A percentile compares a stretch with the other conserved stretches of the same genome.
phyloP scores from a whole-genome alignment of 2,329 filamentous ascomycete species.

The Alternaria panax region DNA sequence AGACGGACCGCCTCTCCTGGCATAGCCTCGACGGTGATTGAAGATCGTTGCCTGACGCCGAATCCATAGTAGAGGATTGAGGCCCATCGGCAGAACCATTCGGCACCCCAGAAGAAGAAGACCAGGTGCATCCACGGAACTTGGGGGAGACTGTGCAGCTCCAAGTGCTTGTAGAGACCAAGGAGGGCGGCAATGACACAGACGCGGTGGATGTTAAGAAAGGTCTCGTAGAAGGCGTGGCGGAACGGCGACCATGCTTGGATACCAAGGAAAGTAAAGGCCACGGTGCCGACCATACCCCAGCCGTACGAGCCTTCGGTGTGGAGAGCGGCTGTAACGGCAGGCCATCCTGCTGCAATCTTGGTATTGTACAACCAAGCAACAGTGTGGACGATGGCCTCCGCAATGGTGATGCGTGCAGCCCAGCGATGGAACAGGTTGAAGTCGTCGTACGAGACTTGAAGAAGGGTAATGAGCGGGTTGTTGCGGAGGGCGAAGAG shows the following conservation, averaged over 20 bases:
- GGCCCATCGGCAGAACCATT: conserved; percentile 61
- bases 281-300: conserved; percentile 66
- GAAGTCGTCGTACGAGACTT: conserved; percentile 95
- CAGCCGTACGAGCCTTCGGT: conserved; percentile 69
- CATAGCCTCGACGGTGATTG: conserved; percentile 65
- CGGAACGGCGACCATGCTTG: conserved; percentile 79
- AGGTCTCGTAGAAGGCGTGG: conserved; percentile 97
- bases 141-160: conserved; percentile 71
- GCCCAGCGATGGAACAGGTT: conserved; percentile 89
- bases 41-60: conserved; percentile 59
- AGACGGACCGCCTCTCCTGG: conserved; percentile 67
- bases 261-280: conserved; percentile 71
- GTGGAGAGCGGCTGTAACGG: conserved; percentile 62
- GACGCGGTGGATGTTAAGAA: conserved; percentile 84
- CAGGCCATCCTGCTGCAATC: conserved; percentile 67
- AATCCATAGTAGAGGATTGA: conserved; percentile 64
- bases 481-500: conserved; percentile 93
- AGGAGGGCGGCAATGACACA: conserved; percentile 72
- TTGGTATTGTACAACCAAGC: conserved; percentile 75
- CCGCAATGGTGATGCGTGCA: conserved; percentile 74
- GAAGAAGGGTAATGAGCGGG: conserved; percentile 79
- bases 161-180: conserved; percentile 80
- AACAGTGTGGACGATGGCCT: conserved; percentile 73
- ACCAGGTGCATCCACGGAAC: conserved; percentile 77
- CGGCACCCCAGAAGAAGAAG: conserved; percentile 77